Evolutionary conservation across 2,329 filamentous ascomycete species (phyloP).

Genomic region (Aspergillus sp.): DNA sequence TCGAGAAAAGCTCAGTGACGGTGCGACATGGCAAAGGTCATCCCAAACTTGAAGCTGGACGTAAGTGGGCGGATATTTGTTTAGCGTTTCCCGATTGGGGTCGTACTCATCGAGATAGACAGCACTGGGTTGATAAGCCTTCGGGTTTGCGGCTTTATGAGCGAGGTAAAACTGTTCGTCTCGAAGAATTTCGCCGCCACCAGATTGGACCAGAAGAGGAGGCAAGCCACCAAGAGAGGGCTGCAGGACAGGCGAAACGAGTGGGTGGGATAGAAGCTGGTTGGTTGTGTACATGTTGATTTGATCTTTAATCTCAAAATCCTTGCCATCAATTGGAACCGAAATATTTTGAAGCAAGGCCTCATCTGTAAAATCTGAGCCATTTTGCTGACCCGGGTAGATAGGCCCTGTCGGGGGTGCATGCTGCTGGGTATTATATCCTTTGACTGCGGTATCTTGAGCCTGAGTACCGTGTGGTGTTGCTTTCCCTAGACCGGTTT

Average conservation of each 20-base stretch:
- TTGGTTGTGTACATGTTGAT: slow-evolving; percentile 88
- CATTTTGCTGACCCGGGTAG: slow-evolving; percentile 19
- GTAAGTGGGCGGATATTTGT: slow-evolving; percentile 73
- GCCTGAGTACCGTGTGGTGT: slow-evolving; percentile 15
- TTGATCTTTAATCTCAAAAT: slow-evolving; percentile 77
- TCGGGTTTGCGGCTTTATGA: slow-evolving; percentile 86
- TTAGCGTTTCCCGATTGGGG: slow-evolving; percentile 48
- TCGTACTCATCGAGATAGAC: slow-evolving; percentile 60
- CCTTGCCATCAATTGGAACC: slow-evolving; percentile 66
- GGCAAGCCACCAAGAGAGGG: slow-evolving; percentile 85
- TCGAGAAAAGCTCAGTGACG: slow-evolving; percentile 91
- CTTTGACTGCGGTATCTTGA: slow-evolving; percentile 27
- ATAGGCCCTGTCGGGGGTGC: not conserved
- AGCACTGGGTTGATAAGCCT: slow-evolving; percentile 66
- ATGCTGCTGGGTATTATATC: slow-evolving; percentile 14
- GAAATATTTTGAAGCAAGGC: slow-evolving; percentile 46
- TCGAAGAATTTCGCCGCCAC: slow-evolving; percentile 80
- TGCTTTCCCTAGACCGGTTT: slow-evolving; percentile 15
- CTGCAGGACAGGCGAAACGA: slow-evolving; percentile 86
- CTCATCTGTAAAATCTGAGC: slow-evolving; percentile 10
- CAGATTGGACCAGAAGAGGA: slow-evolving; percentile 78
- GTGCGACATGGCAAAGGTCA: slow-evolving; percentile 84
- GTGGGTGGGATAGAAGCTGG: slow-evolving; percentile 74
- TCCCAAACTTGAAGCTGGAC: slow-evolving; percentile 97
- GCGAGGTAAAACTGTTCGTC: slow-evolving; percentile 95